Conservation (phyloP, 192 early-diverging fungal genomes). For the Obelidium mucronatum region DNA sequence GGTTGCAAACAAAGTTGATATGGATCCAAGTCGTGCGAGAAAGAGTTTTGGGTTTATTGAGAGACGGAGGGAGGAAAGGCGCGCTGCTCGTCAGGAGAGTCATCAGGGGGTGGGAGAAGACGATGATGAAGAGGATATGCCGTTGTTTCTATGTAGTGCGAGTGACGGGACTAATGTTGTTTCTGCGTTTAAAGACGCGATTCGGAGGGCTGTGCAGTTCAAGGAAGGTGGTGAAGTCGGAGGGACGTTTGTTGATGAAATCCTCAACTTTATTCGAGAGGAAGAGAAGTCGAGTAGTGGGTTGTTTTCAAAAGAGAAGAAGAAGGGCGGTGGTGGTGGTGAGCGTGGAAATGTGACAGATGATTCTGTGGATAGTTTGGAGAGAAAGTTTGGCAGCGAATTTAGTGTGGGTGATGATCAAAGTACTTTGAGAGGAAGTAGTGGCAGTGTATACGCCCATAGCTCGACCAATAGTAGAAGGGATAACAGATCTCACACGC, state of each 20-base stretch:
- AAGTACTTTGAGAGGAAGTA: constrained; percentile 1
- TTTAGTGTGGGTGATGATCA: neutral
- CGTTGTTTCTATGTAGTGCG: constrained; percentile 56
- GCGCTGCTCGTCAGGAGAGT: constrained; percentile 29
- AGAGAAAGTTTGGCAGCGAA: neutral
- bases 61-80: constrained; percentile 41
- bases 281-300: constrained; percentile 35
- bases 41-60: constrained; percentile 63
- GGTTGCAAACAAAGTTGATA: constrained; percentile 70
- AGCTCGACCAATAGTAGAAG: neutral
- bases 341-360: neutral
- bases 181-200: constrained; percentile 57
- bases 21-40: constrained; percentile 58
- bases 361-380: neutral
- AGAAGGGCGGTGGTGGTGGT: neutral
- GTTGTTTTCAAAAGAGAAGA: constrained; percentile 27
- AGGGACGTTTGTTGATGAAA: constrained; percentile 59
- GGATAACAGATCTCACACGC: neutral
- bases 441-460: neutral
- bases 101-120: neutral
- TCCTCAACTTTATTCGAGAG: constrained; percentile 56
- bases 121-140: constrained; percentile 21
- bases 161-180: constrained; percentile 68
- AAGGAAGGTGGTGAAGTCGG: constrained; percentile 47
- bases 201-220: constrained; percentile 51